Evolutionary conservation across 176 grass and related monocot species (phyloP).

Genomic region (Aegilops sharonensis): DNA sequence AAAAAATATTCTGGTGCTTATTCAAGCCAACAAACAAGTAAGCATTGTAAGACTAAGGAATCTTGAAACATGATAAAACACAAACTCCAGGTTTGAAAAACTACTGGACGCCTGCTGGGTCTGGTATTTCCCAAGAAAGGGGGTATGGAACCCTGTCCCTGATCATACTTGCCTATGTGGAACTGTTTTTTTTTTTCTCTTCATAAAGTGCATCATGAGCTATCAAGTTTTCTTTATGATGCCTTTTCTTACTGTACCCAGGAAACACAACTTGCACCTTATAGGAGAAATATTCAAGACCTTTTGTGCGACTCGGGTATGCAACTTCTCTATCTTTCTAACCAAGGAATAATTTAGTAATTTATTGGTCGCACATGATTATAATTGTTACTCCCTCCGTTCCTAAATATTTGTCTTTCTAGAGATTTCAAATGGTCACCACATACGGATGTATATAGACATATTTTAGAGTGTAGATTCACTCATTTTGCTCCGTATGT

Average conservation of each 20-base stretch:
- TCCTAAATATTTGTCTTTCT: too few species aligned
- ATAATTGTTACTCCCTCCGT: neutral
- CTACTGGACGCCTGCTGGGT: neutral
- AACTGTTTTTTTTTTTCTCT: neutral
- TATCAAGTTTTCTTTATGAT: constrained; percentile 23
- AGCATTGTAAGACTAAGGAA: neutral
- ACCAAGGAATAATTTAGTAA: neutral
- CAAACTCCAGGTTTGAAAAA: constrained; percentile 1
- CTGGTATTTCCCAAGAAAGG: neutral
- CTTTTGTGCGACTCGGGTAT: constrained; percentile 91
- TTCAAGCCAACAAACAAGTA: neutral
- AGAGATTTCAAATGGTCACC: too few species aligned
- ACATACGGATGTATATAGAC: too few species aligned
- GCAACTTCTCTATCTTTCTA: constrained; percentile 18
- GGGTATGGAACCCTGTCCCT: neutral
- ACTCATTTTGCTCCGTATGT: too few species aligned
- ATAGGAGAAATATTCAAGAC: constrained; percentile 94
- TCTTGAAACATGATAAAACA: constrained; percentile 14
- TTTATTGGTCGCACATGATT: constrained; percentile 7
- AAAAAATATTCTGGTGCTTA: neutral
- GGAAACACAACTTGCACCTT: constrained; percentile 91
- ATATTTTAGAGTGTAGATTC: too few species aligned
- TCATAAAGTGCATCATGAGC: constrained; percentile 12
- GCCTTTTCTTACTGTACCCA: constrained; percentile 33
- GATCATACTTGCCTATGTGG: constrained; percentile 3